Evolutionary conservation across 257 asterid genomes (phyloP).

Genomic region (Solanum neorickii): DNA sequence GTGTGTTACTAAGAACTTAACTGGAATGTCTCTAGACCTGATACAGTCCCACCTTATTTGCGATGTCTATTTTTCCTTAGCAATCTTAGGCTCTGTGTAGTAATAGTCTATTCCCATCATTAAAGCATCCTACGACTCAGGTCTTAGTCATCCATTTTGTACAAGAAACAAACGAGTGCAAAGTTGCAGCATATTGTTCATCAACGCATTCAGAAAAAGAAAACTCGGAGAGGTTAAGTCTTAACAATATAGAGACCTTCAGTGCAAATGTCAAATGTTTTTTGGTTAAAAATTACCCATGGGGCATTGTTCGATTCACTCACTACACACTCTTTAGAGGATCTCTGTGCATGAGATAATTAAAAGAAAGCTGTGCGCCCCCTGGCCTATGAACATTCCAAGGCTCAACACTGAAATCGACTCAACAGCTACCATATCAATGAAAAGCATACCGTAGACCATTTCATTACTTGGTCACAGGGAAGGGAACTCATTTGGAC

Average conservation of each 20-base stretch:
- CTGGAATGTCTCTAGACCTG: not conserved
- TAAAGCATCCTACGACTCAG: constrained; percentile 43
- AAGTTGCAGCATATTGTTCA: not conserved
- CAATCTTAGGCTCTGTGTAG: constrained; percentile 56
- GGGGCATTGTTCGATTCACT: no score
- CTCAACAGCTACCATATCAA: not conserved
- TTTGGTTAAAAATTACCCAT: no score
- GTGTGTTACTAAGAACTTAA: not conserved
- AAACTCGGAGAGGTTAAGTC: not conserved
- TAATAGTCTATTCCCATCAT: constrained; percentile 84
- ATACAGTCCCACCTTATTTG: not conserved
- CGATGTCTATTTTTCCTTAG: constrained; percentile 30
- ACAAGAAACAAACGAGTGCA: not conserved
- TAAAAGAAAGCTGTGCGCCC: no score
- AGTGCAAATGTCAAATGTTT: no score
- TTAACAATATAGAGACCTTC: no score
- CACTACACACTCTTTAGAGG: no score
- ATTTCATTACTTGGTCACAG: not conserved
- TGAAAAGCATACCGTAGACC: not conserved
- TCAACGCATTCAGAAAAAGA: not conserved
- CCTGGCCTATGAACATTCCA: not conserved
- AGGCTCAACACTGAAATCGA: not conserved
- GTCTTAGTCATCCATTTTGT: not conserved
- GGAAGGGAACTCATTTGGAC: not conserved
- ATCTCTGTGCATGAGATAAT: no score